Evolutionary conservation across 139 green algal species (phyloP), one percentile per base, ranked within the genome.

Genomic region (Chlorella sp.): DNA sequence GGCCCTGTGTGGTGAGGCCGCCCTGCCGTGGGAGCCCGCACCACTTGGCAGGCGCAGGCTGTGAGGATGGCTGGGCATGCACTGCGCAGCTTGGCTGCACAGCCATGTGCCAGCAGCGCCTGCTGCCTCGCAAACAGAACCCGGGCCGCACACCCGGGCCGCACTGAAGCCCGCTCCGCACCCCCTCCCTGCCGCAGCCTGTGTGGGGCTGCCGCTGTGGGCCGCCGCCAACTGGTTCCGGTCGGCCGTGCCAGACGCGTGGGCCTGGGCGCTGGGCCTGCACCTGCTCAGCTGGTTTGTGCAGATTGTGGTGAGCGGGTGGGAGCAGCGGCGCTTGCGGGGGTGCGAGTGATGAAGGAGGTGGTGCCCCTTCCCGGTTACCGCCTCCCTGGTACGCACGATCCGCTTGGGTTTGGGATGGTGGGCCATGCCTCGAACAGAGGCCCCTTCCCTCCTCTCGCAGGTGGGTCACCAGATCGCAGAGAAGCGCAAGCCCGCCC

Each of bases 401-500:
- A 84, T 36, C 90, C 95, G 87, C 89, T 96, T 34, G 86, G 92
- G 64, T 87, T 91, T 24, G 95, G 95, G 3, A n/a, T n/a, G n/a
- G n/a, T n/a, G n/a, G n/a, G n/a, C n/a, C n/a, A n/a, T n/a, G n/a
- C n/a, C n/a, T n/a, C n/a, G n/a, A n/a, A n/a, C n/a, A n/a, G n/a
- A n/a, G n/a, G n/a, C n/a, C n/a, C n/a, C 46, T 54, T 11, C 46
- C 8, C 46, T 54, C 8, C 46, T 19, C 11, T 54, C 46, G 16
- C 51, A 60, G 51, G 51, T 60, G 51, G 51, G 51, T 16, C 95
- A 98, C 86, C 91, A 88, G 1, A 76, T 97, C 51, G 86, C 93
- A 6, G 95, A 98, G 88, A 87, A 91, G 36, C 82, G 93, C 44
- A 94, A 90, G 82, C 95, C 95, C 2, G 95, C 95, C 17, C 87